These are phyloP conservation scores for Prunus mongolica DNA, from an alignment of 306 rosid species.

Conservation along the genomic window DNA sequence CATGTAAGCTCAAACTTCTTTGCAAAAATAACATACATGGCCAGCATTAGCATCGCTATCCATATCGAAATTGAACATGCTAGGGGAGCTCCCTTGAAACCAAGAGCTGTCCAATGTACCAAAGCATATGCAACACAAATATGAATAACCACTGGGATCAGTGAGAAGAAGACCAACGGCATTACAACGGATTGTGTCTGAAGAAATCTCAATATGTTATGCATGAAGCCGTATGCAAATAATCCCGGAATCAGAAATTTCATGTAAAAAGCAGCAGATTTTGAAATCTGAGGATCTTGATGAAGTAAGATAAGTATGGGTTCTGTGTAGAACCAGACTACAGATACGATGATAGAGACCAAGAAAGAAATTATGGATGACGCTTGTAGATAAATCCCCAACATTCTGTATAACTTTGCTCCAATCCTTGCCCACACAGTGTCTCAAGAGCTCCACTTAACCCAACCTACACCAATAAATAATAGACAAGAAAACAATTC, in stretches of 20 bases:
- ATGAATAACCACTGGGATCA: constrained; percentile 42
- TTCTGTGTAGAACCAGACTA: constrained; percentile 62
- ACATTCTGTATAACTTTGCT: constrained; percentile 43
- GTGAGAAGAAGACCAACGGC: constrained; percentile 50
- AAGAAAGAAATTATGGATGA: constrained; percentile 54
- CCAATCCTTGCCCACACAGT: constrained; percentile 87
- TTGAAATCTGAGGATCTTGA: constrained; percentile 57
- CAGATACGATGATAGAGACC: constrained; percentile 42
- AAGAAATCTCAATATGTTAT: constrained; percentile 67
- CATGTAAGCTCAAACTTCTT: constrained; percentile 57
- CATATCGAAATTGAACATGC: constrained; percentile 61
- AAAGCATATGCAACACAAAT: constrained; percentile 48
- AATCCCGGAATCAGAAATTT: constrained; percentile 61
- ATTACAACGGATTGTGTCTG: constrained; percentile 64
- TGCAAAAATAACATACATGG: constrained; percentile 35
- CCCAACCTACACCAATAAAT: constrained; percentile 42
- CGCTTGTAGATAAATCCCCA: constrained; percentile 78
- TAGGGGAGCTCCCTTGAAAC: constrained; percentile 66
- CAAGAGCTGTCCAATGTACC: constrained; percentile 42
- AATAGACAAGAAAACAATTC: background rate
- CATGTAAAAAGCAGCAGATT: constrained; percentile 47
- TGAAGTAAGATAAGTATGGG: constrained; percentile 53
- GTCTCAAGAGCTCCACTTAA: constrained; percentile 88
- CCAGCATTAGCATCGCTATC: constrained; percentile 43
- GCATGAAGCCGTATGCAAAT: constrained; percentile 64